Evolutionary conservation across 305 asterid genomes (phyloP), one percentile per base, ranked within the genome.

Genomic region (Fraxinus albicans): DNA sequence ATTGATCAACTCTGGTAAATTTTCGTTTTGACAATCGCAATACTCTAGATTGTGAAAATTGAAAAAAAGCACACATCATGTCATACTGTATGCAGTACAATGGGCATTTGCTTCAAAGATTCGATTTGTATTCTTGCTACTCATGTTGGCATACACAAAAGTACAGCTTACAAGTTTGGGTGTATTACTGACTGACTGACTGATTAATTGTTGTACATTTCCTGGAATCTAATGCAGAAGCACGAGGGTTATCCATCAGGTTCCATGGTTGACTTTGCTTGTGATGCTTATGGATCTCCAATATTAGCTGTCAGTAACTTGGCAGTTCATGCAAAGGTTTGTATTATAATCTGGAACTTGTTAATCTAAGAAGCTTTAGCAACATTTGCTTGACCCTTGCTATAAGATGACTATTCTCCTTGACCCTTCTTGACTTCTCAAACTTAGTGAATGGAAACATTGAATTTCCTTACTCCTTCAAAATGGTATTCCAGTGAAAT

Each of bases 221-320:
- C 53, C 50, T 40, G 58, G 36, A 70, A 79, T 84, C 42, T 70
- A 67, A 65, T 85, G 79, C 91, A 96, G 98, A 96, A 91, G 89
- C 79, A 89, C 63, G 93, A 91, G 84, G 98, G 98, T 27, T 96
- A 96, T 85, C 99, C 99, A 47, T 93, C 99, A 72, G 98, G 94
- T 19, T 96, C 99, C 83, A 92, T 92, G 94, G 97, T 96, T 78
- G 98, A 96, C 90, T 90, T 93, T 88, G 99, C 98, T 63, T 96
- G 93, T 78, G 98, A 96, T 92, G 94, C 95, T 76, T 77, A 90
- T 73, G 98, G 98, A 85, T 92, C 95, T 85, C 98, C 98, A 34
- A 81, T 95, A 77, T 89, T 96, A 83, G 96, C 98, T 72, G 90
- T 93, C 86, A 96, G 98, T 84, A 87, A 82, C 86, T 89, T 96